Percentiles rank a stretch among this genome's conserved stretches.
phyloP scores from a whole-genome alignment of 176 grass and related monocot genomes.

The Oryza glaberrima region DNA sequence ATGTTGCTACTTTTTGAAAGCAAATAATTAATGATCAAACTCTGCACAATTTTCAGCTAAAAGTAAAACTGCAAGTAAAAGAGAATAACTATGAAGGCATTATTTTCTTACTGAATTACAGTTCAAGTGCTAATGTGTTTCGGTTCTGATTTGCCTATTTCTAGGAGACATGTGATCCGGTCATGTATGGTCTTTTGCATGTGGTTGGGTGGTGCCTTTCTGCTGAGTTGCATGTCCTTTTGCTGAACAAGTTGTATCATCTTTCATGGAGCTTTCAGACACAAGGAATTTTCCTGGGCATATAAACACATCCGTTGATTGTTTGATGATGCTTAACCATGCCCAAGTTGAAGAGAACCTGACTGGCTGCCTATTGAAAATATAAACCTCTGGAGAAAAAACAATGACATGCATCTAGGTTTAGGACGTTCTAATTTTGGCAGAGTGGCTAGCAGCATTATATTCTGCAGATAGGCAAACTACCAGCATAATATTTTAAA shows the following conservation, averaged over 20 bases:
- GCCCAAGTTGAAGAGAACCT: background rate
- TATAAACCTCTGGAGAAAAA: background rate
- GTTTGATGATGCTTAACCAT: background rate
- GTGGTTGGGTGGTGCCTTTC: slow-evolving; percentile 7
- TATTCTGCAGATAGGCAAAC: too few species aligned
- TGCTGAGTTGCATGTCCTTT: slow-evolving; percentile 18
- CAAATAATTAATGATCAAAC: too few species aligned
- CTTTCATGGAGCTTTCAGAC: background rate
- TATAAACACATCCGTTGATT: background rate
- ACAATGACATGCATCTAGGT: background rate
- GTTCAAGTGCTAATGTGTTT: slow-evolving; percentile 3
- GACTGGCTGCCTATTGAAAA: background rate
- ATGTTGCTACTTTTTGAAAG: too few species aligned
- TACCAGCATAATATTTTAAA: background rate
- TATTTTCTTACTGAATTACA: too few species aligned
- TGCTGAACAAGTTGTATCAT: slow-evolving; percentile 2
- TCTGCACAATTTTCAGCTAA: too few species aligned
- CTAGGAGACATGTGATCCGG: background rate
- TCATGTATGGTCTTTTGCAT: slow-evolving; percentile 5
- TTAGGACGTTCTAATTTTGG: background rate
- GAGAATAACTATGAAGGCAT: too few species aligned
- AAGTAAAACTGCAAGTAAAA: too few species aligned
- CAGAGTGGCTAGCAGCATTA: background rate
- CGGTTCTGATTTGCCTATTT: slow-evolving; percentile 7
- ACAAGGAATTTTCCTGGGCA: background rate